Evolutionary conservation across 495 filamentous ascomycete genomes (phyloP), one percentile per base, ranked within the genome.

Genomic region (Oidiodendron maius): DNA sequence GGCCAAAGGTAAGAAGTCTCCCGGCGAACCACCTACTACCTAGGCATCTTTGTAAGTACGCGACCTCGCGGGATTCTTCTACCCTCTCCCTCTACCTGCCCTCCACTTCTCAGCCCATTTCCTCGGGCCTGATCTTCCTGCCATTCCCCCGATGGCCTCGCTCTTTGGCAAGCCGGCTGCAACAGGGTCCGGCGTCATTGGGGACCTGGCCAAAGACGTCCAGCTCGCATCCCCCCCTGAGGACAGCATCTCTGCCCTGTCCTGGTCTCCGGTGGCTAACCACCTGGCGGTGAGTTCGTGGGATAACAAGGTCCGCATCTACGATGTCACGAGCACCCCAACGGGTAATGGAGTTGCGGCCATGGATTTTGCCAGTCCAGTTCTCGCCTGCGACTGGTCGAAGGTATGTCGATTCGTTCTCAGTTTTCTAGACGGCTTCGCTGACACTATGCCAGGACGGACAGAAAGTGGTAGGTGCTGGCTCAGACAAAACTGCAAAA

Each of bases 251-350:
- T 89, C 87, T 23, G 82, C 89, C 54, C 64, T 96, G 50, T 70
- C 74, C 26, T 96, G 91, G 67, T 90, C 86, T 16, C 80, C 87
- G 0, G 68, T 71, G 46, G 72, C 71, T 48, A 82, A 96, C 48
- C 78, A 86, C 65, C 71, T 95, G 9, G 89, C 90, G 17, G 84
- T 91, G 28, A 72, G 85, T 38, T 90, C 84, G 34, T 96, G 91
- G 91, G 91, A 96, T 61, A 90, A 88, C 65, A 90, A 86, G 55
- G 85, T 95, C 52, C 84, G 86, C 59, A 89, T 96, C 58, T 96
- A 94, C 66, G 85, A 95, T 64, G 83, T 93, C 62, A 81, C 82
- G 48, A 65, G 68, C 24, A 73, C 77, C 46, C 81, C 80, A 12
- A 69, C 75, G 52, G 88, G 83, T 60, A 71, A 80, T 65, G 85